phyloP scores from a whole-genome alignment of 1,284 basidiomycete species.

The Rhodotorula sp. region DNA sequence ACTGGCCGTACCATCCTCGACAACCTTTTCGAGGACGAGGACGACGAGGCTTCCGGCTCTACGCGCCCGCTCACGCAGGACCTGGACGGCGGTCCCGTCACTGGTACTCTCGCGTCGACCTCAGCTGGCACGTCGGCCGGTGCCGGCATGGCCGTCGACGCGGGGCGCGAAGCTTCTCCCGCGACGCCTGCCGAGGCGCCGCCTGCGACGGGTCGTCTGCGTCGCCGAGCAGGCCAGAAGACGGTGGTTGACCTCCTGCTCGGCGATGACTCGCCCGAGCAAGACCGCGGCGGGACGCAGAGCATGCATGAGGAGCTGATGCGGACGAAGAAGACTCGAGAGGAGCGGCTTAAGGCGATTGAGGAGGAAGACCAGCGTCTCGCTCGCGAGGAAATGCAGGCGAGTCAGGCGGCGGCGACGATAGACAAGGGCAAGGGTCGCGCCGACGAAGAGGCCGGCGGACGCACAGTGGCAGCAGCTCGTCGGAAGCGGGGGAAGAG shows the following conservation, averaged over 20 bases:
- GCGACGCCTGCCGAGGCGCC: not conserved
- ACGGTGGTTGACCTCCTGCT: slow-evolving; percentile 3
- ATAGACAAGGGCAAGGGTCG: slow-evolving; percentile 5
- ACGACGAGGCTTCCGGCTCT: not conserved
- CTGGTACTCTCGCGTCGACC: not conserved
- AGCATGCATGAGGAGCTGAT: slow-evolving; percentile 2
- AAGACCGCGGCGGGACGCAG: not conserved
- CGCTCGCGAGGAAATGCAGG: slow-evolving; percentile 4
- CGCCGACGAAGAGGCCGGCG: not conserved
- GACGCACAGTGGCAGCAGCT: not conserved
- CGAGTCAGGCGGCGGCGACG: not conserved
- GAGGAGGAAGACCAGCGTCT: slow-evolving; percentile 27
- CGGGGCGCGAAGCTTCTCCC: not conserved
- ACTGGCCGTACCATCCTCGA: slow-evolving; percentile 5
- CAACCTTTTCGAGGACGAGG: slow-evolving; percentile 3
- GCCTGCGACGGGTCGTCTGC: not conserved
- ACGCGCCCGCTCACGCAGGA: not conserved
- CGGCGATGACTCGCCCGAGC: slow-evolving; percentile 10
- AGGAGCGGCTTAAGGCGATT: slow-evolving; percentile 24
- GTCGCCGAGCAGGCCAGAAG: slow-evolving; percentile 5
- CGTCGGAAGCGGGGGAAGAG: slow-evolving; percentile 15
- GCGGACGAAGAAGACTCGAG: slow-evolving; percentile 8
- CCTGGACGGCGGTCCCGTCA: not conserved
- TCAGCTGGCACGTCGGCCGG: not conserved
- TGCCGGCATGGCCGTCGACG: slow-evolving; percentile 1